Conservation (phyloP, 2,329 filamentous ascomycete species). For the Fusarium irregulare region DNA sequence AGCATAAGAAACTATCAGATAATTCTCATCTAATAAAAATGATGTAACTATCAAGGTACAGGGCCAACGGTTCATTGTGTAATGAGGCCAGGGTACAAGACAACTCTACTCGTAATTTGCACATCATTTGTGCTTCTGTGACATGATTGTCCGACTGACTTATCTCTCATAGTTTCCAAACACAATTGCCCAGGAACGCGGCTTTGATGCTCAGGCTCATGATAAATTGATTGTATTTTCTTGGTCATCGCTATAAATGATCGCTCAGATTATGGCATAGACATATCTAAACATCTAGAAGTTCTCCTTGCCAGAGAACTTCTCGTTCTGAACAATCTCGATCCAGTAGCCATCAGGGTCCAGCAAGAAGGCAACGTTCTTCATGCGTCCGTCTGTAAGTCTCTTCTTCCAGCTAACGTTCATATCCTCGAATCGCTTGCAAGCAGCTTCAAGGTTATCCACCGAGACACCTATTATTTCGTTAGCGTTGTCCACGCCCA, state of each 20-base stretch:
- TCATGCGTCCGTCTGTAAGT: constrained; percentile 91
- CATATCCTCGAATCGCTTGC: constrained; percentile 83
- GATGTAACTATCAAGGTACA: constrained; percentile 14
- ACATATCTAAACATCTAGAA: constrained; percentile 52
- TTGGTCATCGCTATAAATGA: neutral
- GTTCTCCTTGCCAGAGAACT: constrained; percentile 65
- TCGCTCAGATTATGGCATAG: neutral
- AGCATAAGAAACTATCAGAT: neutral
- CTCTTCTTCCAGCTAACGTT: constrained; percentile 94
- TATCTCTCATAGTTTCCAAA: neutral
- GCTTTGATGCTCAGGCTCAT: neutral
- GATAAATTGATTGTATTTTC: neutral
- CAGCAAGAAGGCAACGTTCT: constrained; percentile 90
- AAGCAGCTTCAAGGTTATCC: constrained; percentile 89
- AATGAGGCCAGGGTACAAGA: neutral
- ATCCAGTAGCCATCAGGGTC: constrained; percentile 92
- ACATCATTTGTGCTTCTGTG: neutral
- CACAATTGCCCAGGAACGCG: neutral
- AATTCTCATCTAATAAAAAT: neutral
- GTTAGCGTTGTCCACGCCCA: constrained; percentile 34
- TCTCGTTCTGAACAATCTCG: constrained; percentile 82
- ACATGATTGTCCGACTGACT: neutral
- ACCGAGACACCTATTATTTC: constrained; percentile 75
- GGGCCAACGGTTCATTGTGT: neutral
- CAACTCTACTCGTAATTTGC: neutral